phyloP scores from a whole-genome alignment of 225 moss, liverwort and hornwort genomes.

The Pleurozium schreberi region DNA sequence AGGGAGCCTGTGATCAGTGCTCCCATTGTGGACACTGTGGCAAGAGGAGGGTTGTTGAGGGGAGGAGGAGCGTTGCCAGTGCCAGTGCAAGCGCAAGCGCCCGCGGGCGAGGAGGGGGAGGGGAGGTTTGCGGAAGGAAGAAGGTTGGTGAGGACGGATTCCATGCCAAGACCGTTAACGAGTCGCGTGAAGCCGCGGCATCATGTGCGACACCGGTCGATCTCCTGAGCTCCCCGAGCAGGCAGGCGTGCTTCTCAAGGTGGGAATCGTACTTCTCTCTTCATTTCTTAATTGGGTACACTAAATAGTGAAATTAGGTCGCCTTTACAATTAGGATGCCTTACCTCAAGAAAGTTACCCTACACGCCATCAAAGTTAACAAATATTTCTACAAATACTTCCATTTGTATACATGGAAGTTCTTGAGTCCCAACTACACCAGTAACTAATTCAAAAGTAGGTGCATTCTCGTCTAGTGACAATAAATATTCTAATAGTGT shows the following conservation, averaged over 20 bases:
- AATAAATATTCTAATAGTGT: no score
- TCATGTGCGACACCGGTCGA: constrained; percentile 29
- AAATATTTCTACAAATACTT: no score
- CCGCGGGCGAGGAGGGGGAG: neutral
- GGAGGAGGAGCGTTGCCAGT: neutral
- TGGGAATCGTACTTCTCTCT: neutral
- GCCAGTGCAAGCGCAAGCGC: neutral
- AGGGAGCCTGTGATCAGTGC: constrained; percentile 23
- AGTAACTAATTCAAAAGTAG: no score
- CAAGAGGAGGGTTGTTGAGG: neutral
- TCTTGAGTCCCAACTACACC: no score
- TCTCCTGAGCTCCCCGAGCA: neutral
- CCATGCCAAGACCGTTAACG: constrained; percentile 12
- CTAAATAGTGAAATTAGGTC: no score
- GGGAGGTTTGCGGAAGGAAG: neutral
- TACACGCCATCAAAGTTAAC: no score
- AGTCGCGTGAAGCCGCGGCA: neutral
- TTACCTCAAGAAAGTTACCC: no score
- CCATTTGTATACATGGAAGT: no score
- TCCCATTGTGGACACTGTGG: constrained; percentile 1
- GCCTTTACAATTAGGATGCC: no score
- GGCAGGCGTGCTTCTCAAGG: neutral
- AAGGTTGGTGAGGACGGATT: constrained; percentile 5
- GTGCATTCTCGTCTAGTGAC: no score
- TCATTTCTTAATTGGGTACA: no score